A percentile compares a stretch with the other conserved stretches of the same genome.
These are phyloP conservation scores for Emericellopsis atlantica DNA, from an alignment of 2,329 filamentous ascomycete species.

Conservation along the genomic window DNA sequence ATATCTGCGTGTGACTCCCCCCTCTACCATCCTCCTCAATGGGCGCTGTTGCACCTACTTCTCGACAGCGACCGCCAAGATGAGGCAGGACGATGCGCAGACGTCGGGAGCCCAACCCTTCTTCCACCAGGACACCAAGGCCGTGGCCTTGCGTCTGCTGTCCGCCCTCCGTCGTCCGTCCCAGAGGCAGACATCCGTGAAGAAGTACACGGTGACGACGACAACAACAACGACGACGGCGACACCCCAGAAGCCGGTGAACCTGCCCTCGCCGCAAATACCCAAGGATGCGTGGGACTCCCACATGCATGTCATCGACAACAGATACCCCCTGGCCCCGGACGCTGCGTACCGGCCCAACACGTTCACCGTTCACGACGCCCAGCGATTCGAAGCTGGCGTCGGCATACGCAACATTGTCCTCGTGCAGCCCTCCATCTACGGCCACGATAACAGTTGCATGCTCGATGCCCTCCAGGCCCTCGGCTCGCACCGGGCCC, in stretches of 20 bases:
- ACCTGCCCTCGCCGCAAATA: constrained; percentile 2
- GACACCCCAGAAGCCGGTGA: not conserved
- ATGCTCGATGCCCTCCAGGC: constrained; percentile 37
- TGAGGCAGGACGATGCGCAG: no score
- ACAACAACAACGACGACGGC: not conserved
- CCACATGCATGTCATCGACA: constrained; percentile 51
- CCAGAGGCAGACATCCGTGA: not conserved
- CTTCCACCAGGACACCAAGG: no score
- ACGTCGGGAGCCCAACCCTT: no score
- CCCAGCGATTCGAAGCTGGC: constrained; percentile 33
- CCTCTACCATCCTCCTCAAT: no score
- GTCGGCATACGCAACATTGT: constrained; percentile 43
- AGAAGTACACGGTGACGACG: not conserved
- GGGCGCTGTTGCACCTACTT: no score
- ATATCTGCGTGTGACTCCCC: no score
- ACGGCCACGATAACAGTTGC: constrained; percentile 47
- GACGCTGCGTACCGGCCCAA: constrained; percentile 36
- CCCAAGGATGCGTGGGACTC: constrained; percentile 47
- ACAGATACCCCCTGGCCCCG: constrained; percentile 31
- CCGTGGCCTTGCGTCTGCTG: no score
- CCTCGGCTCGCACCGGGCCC: constrained; percentile 33
- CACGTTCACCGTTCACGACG: constrained; percentile 34
- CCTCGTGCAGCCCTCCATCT: constrained; percentile 49
- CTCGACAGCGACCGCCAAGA: no score
- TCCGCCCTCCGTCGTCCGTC: no score